phyloP scores from a whole-genome alignment of 306 rosid species.

The Trifolium subterraneum region DNA sequence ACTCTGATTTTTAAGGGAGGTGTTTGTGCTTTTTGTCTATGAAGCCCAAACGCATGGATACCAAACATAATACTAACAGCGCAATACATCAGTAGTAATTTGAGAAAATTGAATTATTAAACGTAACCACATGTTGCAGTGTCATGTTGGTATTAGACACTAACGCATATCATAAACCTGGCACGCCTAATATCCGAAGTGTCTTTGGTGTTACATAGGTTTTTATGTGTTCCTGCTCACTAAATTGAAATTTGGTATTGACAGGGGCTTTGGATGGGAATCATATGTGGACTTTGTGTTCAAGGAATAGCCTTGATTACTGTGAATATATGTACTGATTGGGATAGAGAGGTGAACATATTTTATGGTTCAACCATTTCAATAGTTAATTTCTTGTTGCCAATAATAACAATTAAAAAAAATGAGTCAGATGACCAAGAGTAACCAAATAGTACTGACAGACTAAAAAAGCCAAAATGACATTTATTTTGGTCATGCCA shows the following conservation, averaged over 20 bases:
- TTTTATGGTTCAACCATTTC: neutral
- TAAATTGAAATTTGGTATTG: neutral
- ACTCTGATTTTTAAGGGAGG: neutral
- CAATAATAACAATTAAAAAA: neutral
- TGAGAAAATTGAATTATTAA: too few relatives aligned
- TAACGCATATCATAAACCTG: too few relatives aligned
- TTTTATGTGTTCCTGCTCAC: neutral
- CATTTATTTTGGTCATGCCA: neutral
- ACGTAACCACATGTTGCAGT: too few relatives aligned
- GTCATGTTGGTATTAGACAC: too few relatives aligned
- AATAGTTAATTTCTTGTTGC: neutral
- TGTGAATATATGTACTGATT: conserved; percentile 49
- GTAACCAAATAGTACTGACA: too few relatives aligned
- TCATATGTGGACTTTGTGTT: conserved; percentile 64
- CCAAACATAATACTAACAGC: too few relatives aligned
- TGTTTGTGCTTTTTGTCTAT: neutral
- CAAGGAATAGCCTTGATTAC: conserved; percentile 53
- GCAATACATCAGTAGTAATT: too few relatives aligned
- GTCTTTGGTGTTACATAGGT: too few relatives aligned
- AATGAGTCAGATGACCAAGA: neutral
- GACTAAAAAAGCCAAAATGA: too few relatives aligned
- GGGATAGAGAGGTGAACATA: conserved; percentile 52
- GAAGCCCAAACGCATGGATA: too few relatives aligned
- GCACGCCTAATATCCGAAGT: too few relatives aligned
- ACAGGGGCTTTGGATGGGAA: conserved; percentile 73